Evolutionary conservation across 208 protist genomes (phyloP).

Genomic region (Wallacemonas sp.): DNA sequence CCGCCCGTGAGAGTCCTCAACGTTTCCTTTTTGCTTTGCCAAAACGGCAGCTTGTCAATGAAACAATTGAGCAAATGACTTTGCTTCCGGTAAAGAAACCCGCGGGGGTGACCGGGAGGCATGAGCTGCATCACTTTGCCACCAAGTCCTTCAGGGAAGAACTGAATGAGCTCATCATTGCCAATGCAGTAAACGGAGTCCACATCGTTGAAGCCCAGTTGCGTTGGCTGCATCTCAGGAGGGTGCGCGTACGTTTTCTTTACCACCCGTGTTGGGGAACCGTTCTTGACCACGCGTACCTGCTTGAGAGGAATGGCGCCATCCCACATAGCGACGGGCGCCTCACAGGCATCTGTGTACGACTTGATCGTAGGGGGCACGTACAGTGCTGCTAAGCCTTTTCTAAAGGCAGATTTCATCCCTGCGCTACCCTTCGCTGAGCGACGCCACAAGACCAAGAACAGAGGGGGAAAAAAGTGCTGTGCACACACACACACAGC

Average conservation of each 20-base stretch:
- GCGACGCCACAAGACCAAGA: too few species aligned
- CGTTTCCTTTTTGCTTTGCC: conserved; percentile 65
- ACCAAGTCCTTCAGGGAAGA: conserved; percentile 87
- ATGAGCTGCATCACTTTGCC: conserved; percentile 91
- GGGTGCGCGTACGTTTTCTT: conserved; percentile 83
- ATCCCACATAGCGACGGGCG: conserved; percentile 82
- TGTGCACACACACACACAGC: too few species aligned
- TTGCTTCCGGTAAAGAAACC: conserved; percentile 90
- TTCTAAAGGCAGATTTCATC: conserved; percentile 53
- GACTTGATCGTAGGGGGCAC: conserved; percentile 46
- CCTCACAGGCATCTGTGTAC: conserved; percentile 88
- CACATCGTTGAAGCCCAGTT: conserved; percentile 81
- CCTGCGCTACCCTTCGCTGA: too few species aligned
- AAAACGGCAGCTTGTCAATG: conserved; percentile 85
- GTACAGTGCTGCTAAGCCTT: conserved; percentile 58
- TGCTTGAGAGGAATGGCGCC: conserved; percentile 83
- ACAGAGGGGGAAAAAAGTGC: too few species aligned
- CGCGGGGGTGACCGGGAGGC: conserved; percentile 85
- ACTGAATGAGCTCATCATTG: conserved; percentile 81
- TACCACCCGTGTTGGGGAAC: conserved; percentile 45
- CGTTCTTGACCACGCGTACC: conserved; percentile 49
- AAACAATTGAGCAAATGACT: conserved; percentile 89
- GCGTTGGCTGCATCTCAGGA: conserved; percentile 48
- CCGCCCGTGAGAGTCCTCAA: conserved; percentile 61
- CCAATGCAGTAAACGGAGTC: conserved; percentile 91